Evolutionary conservation across 306 rosid genomes (phyloP).

Genomic region (Arachis stenosperma): DNA sequence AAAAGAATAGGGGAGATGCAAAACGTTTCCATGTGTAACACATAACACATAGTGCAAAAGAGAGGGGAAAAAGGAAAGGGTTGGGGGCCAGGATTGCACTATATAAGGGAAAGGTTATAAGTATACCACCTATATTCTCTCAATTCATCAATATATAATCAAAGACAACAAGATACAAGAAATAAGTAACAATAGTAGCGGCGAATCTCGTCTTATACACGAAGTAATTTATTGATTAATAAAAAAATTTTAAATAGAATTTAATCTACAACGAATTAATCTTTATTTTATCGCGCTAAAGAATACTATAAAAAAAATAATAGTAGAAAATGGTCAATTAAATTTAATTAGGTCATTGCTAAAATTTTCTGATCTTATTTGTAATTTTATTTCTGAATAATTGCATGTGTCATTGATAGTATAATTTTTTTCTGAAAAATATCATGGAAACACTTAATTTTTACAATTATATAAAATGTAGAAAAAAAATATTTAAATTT

Average conservation of each 20-base stretch:
- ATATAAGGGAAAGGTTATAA: not conserved
- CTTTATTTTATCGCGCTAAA: too few relatives aligned
- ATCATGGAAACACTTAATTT: too few relatives aligned
- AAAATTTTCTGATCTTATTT: not conserved
- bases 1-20: conserved; percentile 10
- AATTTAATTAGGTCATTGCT: too few relatives aligned
- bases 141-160: conserved; percentile 6
- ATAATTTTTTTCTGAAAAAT: too few relatives aligned
- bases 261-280: too few relatives aligned
- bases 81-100: not conserved
- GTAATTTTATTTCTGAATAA: not conserved
- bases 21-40: not conserved
- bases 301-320: too few relatives aligned
- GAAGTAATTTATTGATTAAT: too few relatives aligned
- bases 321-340: too few relatives aligned
- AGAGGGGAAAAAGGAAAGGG: conserved; percentile 11
- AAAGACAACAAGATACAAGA: not conserved
- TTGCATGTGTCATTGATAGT: not conserved
- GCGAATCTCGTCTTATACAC: too few relatives aligned
- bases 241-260: too few relatives aligned
- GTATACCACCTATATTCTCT: not conserved
- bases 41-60: conserved; percentile 6
- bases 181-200: not conserved
- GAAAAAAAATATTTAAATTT: too few relatives aligned
- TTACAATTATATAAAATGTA: too few relatives aligned